Evolutionary conservation across 2,329 filamentous ascomycete genomes (phyloP), one percentile per base, ranked within the genome.

Genomic region (Colletotrichum chrysophilum): DNA sequence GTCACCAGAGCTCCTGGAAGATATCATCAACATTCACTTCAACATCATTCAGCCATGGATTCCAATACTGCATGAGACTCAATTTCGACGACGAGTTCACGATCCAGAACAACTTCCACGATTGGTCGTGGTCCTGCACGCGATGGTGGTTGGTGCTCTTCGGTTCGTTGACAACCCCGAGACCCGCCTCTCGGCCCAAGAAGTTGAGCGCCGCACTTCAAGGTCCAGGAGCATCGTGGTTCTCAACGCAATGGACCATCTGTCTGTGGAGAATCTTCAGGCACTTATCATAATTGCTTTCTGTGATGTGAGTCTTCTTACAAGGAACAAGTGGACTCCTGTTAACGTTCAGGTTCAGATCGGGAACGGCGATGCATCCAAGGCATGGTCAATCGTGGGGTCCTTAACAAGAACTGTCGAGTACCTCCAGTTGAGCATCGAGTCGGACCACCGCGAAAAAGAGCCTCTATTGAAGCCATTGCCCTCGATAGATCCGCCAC

Each of bases 11-110:
- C 36, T 77, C 3, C 66, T 81, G 9, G 79, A 79, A 18, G 74
- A 79, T 10, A 28, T 79, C 3, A 73, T 81, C 16, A 77, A 80
- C 26, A 70, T 66, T 7, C 84, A 86, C 72, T 86, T 87, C 72
- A 77, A 78, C 7, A 70, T 80, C n/a, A 81, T 86, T 7, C 85
- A 87, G 52, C 85, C 85, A 10, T 87, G 85, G 83, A 85, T 85
- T 9, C 84, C 84, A 1, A 84, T 86, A 16, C 68, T 86, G 8
- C 84, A 85, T 67, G 79, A 83, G 66, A 79, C 78, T 1, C 73
- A 78, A 3, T 84, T 84, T 52, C 78, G 81, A 1, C 71, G 73
- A n/a, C 78, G 80, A 3, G 67, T 85, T 2, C 70, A 77, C 16
- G 77, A 83, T 14, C 73, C 78, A 6, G 58, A 66, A 4, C 78